phyloP scores from a whole-genome alignment of 1,284 basidiomycete species.

The Fistulina hepatica region DNA sequence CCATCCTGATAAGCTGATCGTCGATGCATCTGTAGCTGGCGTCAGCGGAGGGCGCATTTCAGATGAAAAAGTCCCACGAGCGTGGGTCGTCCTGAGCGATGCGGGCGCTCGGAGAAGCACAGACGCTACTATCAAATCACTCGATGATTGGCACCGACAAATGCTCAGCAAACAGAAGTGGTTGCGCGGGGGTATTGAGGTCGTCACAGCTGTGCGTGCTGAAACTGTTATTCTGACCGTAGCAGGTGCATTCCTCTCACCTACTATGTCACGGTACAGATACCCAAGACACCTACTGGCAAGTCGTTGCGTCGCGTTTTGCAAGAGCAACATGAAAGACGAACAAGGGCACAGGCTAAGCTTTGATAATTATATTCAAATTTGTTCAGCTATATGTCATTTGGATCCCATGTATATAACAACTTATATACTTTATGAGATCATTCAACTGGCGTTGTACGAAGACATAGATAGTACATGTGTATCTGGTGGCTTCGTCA shows the following conservation, averaged over 20 bases:
- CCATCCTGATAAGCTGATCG: constrained; percentile 47
- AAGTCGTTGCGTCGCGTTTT: constrained; percentile 1
- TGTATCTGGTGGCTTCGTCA: too few species aligned
- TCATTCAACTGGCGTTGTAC: too few species aligned
- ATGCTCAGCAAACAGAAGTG: constrained; percentile 3
- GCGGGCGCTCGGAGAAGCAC: constrained; percentile 38
- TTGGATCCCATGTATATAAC: too few species aligned
- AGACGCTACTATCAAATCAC: constrained; percentile 29
- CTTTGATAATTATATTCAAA: too few species aligned
- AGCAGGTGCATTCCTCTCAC: neutral
- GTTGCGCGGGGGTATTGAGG: constrained; percentile 5
- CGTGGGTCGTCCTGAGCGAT: constrained; percentile 59
- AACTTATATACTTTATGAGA: too few species aligned
- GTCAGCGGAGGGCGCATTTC: constrained; percentile 54
- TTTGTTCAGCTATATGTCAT: too few species aligned
- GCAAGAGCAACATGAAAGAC: constrained; percentile 4
- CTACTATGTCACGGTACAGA: neutral
- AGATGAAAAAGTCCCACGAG: constrained; percentile 60
- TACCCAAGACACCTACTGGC: constrained; percentile 3
- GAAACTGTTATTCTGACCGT: neutral
- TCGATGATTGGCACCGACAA: constrained; percentile 45
- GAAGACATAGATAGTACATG: too few species aligned
- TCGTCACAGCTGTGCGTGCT: neutral
- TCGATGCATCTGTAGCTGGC: constrained; percentile 57
- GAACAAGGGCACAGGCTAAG: too few species aligned